Conservation (phyloP, 2,329 filamentous ascomycete species). For the Golovinomyces cichoracearum region DNA sequence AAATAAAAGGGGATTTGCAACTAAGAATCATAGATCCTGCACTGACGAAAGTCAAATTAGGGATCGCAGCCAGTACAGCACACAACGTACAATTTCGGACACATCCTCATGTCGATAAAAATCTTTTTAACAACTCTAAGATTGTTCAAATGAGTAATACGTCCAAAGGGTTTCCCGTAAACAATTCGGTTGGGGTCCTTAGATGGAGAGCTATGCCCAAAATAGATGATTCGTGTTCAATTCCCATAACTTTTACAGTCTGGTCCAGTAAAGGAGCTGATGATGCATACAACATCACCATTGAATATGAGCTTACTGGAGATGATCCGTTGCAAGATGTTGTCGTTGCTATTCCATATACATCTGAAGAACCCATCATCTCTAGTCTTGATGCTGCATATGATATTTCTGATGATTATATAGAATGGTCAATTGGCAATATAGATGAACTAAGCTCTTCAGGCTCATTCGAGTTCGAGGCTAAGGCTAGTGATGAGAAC, state of each 20-base stretch:
- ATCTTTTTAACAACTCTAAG: constrained; percentile 57
- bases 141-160: constrained; percentile 74
- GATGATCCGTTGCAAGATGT: constrained; percentile 60
- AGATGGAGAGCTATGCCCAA: constrained; percentile 75
- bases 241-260: constrained; percentile 87
- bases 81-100: constrained; percentile 80
- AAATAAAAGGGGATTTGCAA: constrained; percentile 77
- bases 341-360: constrained; percentile 64
- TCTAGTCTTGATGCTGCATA: constrained; percentile 88
- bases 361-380: constrained; percentile 59
- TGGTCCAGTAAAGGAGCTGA: constrained; percentile 80
- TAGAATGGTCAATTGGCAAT: constrained; percentile 81
- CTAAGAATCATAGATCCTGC: constrained; percentile 70
- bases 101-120: constrained; percentile 87
- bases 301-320: constrained; percentile 84
- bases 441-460: constrained; percentile 60
- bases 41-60: constrained; percentile 76
- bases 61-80: constrained; percentile 46
- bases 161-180: constrained; percentile 71
- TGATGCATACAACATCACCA: constrained; percentile 64
- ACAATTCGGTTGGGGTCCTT: constrained; percentile 77
- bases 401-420: constrained; percentile 69
- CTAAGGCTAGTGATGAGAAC: constrained; percentile 59
- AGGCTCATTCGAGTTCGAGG: constrained; percentile 89
- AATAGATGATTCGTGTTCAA: constrained; percentile 49